Conservation (phyloP, 1,284 basidiomycete genomes). For the Ceratobasidium sp. region DNA sequence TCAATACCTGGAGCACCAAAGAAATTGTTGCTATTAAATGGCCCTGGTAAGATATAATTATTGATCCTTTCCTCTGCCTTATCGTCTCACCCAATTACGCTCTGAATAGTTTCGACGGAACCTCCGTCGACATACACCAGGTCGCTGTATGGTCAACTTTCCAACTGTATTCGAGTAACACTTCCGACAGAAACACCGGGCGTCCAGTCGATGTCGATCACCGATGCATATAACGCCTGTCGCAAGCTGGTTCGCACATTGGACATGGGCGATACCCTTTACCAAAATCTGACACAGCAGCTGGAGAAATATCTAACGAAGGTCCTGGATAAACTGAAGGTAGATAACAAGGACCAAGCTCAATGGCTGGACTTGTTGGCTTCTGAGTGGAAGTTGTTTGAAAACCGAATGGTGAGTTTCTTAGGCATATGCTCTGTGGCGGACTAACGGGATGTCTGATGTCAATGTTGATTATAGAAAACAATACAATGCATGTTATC, state of each 20-base stretch:
- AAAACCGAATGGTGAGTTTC: conserved; percentile 69
- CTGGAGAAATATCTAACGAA: conserved; percentile 65
- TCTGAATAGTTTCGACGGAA: conserved; percentile 47
- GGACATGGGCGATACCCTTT: conserved; percentile 68
- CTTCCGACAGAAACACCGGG: conserved; percentile 60
- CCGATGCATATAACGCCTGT: conserved; percentile 70
- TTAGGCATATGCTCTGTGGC: background rate
- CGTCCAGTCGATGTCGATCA: conserved; percentile 62
- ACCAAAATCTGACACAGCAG: conserved; percentile 66
- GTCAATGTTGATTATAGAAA: conserved; percentile 56
- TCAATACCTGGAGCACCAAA: conserved; percentile 58
- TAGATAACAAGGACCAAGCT: conserved; percentile 52
- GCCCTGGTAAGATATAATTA: conserved; percentile 49
- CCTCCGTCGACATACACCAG: conserved; percentile 45
- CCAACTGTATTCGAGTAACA: conserved; percentile 59
- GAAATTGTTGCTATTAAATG: conserved; percentile 37
- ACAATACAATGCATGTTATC: conserved; percentile 71
- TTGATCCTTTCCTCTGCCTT: conserved; percentile 45
- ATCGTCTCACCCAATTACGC: conserved; percentile 56
- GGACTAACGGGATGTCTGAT: background rate
- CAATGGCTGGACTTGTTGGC: conserved; percentile 70
- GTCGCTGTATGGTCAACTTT: conserved; percentile 28
- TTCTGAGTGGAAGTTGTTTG: conserved; percentile 71
- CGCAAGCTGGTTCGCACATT: conserved; percentile 65
- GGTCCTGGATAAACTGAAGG: conserved; percentile 60